Conservation (phyloP, 768 basidiomycete species). For the Leccinum variicolor region DNA sequence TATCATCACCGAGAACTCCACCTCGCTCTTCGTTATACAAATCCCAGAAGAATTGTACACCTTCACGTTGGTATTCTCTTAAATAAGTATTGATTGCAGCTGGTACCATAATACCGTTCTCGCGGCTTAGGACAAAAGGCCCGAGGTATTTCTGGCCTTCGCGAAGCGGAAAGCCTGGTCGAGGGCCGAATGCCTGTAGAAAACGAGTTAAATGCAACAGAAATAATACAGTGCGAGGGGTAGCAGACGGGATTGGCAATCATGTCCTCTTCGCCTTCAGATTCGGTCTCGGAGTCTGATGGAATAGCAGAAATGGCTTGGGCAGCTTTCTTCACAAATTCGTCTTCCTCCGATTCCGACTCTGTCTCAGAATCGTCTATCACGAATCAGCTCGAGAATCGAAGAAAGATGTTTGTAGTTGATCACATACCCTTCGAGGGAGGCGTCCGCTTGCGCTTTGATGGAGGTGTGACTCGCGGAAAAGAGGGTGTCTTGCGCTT, state of each 20-base stretch:
- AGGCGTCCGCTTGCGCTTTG: constrained; percentile 19
- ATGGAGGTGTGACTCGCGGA: constrained; percentile 2
- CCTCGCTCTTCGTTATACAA: constrained; percentile 67
- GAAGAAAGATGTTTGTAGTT: background rate
- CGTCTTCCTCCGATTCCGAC: constrained; percentile 37
- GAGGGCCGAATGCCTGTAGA: constrained; percentile 39
- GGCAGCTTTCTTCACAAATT: constrained; percentile 5
- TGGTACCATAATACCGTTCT: constrained; percentile 51
- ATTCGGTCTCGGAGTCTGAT: constrained; percentile 42
- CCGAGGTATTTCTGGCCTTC: constrained; percentile 41
- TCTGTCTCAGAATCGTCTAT: constrained; percentile 47
- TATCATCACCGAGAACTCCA: constrained; percentile 91
- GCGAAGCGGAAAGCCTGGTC: constrained; percentile 53
- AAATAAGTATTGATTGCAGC: constrained; percentile 78
- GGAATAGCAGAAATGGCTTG: constrained; percentile 1
- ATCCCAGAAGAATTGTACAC: constrained; percentile 76
- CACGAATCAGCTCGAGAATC: background rate
- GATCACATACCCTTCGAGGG: constrained; percentile 16
- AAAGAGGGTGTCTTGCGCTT: constrained; percentile 28
- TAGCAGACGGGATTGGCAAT: constrained; percentile 31
- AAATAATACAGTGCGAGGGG: background rate
- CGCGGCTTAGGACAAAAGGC: constrained; percentile 50
- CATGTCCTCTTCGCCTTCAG: constrained; percentile 36
- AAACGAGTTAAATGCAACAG: background rate
- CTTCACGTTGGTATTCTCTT: constrained; percentile 89